Evolutionary conservation across 306 rosid species (phyloP).

Genomic region (Vigna mungo): DNA sequence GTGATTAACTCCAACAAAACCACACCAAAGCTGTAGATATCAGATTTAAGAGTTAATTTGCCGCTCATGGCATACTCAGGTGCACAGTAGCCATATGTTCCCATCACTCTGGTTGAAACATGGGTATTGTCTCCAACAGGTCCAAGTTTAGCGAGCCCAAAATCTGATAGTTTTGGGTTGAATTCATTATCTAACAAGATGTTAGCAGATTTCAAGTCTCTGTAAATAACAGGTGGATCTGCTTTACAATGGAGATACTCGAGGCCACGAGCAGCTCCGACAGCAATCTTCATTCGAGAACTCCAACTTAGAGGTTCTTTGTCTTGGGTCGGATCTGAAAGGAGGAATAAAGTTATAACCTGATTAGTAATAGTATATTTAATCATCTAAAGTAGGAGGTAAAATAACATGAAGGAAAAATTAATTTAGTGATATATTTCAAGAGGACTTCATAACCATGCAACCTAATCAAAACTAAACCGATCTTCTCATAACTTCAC

Average conservation of each 20-base stretch:
- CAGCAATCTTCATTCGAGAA: slow-evolving; percentile 86
- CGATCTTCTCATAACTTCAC: slow-evolving; percentile 27
- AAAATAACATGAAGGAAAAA: neutral
- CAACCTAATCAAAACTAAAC: slow-evolving; percentile 23
- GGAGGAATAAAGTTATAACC: slow-evolving; percentile 33
- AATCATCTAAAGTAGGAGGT: slow-evolving; percentile 16
- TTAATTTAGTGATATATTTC: slow-evolving; percentile 25
- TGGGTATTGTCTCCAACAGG: slow-evolving; percentile 98
- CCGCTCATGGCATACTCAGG: slow-evolving; percentile 99
- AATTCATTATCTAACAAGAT: slow-evolving; percentile 83
- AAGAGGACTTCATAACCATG: slow-evolving; percentile 24
- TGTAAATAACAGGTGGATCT: slow-evolving; percentile 91
- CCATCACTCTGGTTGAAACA: slow-evolving; percentile 98
- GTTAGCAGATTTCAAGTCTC: slow-evolving; percentile 95
- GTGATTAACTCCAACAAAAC: slow-evolving; percentile 94
- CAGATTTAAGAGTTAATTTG: slow-evolving; percentile 92
- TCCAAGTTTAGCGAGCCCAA: slow-evolving; percentile 95
- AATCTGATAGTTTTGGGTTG: slow-evolving; percentile 90
- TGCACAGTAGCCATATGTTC: slow-evolving; percentile 95
- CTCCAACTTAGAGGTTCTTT: slow-evolving; percentile 77
- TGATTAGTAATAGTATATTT: slow-evolving; percentile 3
- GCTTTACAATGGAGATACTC: slow-evolving; percentile 97
- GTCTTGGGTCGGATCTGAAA: slow-evolving; percentile 61
- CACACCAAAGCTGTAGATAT: slow-evolving; percentile 97
- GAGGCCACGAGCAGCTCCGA: slow-evolving; percentile 86